phyloP scores from a whole-genome alignment of 306 rosid genomes.

The Dalbergia cochinchinensis region DNA sequence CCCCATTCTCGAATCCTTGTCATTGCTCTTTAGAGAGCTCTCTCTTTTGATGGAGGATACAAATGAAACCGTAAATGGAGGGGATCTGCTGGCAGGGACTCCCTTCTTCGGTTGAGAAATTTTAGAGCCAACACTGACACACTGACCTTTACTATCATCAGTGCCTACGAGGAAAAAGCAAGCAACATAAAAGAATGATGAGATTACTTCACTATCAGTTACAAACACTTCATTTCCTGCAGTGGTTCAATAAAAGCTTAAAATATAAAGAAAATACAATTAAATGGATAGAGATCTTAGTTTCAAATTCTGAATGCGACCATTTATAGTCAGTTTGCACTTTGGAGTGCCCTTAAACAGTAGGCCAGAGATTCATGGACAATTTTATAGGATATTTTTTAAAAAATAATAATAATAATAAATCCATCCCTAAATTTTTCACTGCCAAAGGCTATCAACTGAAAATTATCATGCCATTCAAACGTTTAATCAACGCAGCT shows the following conservation, averaged over 20 bases:
- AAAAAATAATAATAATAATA: not conserved
- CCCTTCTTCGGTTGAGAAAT: constrained; percentile 64
- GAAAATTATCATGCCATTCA: constrained; percentile 2
- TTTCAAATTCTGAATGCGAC: not conserved
- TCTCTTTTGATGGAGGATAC: constrained; percentile 54
- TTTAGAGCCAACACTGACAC: constrained; percentile 52
- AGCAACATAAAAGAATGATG: constrained; percentile 32
- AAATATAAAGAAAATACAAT: constrained; percentile 12
- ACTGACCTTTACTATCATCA: constrained; percentile 61
- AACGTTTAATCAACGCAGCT: constrained; percentile 6
- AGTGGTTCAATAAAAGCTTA: not conserved
- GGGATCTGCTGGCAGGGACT: constrained; percentile 73
- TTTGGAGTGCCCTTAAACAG: not conserved
- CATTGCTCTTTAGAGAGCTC: constrained; percentile 47
- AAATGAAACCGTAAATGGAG: constrained; percentile 59
- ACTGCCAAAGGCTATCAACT: constrained; percentile 6
- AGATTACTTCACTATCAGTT: constrained; percentile 27
- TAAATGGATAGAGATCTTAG: not conserved
- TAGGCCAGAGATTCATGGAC: not conserved
- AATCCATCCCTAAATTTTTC: not conserved
- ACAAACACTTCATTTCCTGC: constrained; percentile 10
- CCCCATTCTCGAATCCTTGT: constrained; percentile 55
- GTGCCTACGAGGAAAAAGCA: constrained; percentile 46
- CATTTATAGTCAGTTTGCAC: not conserved
- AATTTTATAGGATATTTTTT: not conserved